Percentiles rank a stretch among this genome's conserved stretches.
Evolutionary conservation across 352 stramenopile species (phyloP).

Genomic region (Pythium brachiatum): DNA sequence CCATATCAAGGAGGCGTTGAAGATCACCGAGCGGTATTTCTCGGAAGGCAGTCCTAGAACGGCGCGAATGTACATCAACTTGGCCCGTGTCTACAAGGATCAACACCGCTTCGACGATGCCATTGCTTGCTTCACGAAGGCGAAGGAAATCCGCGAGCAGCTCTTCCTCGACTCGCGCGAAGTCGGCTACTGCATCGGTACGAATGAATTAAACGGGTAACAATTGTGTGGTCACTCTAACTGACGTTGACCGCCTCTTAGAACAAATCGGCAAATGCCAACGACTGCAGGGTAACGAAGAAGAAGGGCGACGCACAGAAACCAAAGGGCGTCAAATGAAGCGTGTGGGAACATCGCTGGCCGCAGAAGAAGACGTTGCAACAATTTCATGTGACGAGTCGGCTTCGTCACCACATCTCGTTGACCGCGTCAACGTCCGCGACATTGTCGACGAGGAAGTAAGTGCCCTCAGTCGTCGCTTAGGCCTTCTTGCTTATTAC

Average conservation of each 20-base stretch:
- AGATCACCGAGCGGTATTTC: conserved; percentile 78
- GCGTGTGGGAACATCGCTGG: conserved; percentile 42
- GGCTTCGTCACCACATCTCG: conserved; percentile 6
- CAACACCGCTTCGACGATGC: conserved; percentile 75
- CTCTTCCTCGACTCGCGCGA: conserved; percentile 72
- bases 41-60: conserved; percentile 70
- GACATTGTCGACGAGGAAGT: conserved; percentile 36
- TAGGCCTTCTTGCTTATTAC: background rate
- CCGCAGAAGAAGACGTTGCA: conserved; percentile 3
- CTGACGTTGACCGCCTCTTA: conserved; percentile 7
- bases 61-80: conserved; percentile 73
- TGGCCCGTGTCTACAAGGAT: conserved; percentile 73
- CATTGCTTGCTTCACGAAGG: conserved; percentile 63
- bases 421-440: conserved; percentile 29
- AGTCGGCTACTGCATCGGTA: conserved; percentile 76
- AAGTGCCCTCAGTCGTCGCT: background rate
- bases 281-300: conserved; percentile 48
- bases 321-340: conserved; percentile 61
- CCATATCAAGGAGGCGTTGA: conserved; percentile 72
- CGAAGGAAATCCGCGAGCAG: conserved; percentile 67
- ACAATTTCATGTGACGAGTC: conserved; percentile 7
- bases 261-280: conserved; percentile 85
- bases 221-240: background rate
- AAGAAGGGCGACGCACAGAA: conserved; percentile 57
- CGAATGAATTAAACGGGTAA: conserved; percentile 23